These are phyloP conservation scores for Parmales sp. DNA, from an alignment of 108 stramenopile species.

Conservation along the genomic window DNA sequence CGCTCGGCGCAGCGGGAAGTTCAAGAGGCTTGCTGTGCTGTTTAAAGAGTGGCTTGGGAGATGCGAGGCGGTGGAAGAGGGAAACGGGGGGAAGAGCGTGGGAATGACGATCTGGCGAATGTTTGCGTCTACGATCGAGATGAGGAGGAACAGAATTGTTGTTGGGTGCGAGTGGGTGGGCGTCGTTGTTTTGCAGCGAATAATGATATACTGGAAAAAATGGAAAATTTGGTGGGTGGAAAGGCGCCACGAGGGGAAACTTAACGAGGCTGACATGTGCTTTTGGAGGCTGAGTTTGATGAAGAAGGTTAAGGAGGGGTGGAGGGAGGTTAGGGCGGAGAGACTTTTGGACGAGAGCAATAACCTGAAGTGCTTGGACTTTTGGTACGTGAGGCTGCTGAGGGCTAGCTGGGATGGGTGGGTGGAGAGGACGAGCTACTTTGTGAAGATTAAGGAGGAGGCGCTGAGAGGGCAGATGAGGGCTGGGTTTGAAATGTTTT, in stretches of 20 bases:
- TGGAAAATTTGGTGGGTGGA: neutral
- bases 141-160: neutral
- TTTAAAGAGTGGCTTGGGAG: no score
- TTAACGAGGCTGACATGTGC: neutral
- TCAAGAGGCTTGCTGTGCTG: neutral
- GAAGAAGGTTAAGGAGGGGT: neutral
- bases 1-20: no score
- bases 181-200: neutral
- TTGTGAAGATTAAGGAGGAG: neutral
- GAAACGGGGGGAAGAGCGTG: neutral
- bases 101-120: neutral
- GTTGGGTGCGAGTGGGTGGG: neutral
- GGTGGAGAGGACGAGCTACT: neutral
- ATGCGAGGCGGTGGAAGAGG: neutral
- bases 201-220: neutral
- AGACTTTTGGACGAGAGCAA: neutral
- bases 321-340: constrained; percentile 3
- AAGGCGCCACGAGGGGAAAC: neutral
- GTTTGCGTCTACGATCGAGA: neutral
- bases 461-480: neutral
- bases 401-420: no score
- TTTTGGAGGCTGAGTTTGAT: neutral
- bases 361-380: neutral
- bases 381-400: neutral
- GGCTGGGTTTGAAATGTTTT: neutral